Evolutionary conservation across 2,329 filamentous ascomycete genomes (phyloP), one percentile per base, ranked within the genome.

Genomic region (Fusarium armeniacum): DNA sequence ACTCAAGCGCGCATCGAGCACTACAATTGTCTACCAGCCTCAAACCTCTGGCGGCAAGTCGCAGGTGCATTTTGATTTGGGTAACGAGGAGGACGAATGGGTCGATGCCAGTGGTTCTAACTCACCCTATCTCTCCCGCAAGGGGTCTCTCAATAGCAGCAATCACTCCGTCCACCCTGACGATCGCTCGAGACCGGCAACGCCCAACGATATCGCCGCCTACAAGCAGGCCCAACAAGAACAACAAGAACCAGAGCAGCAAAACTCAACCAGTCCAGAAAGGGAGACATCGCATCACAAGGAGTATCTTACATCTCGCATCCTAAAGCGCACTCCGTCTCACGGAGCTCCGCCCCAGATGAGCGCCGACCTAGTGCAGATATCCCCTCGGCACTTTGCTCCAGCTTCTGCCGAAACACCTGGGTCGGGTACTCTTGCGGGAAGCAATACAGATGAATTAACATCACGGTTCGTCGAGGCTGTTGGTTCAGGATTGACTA

Each of bases 51-150:
- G 70, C 73, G 86, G 70, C 70, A 87, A 85, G 75, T 77, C 78
- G 28, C 85, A 86, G 67, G 89, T 90, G 33, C 88, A 89, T 74
- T 91, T 91, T 72, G 87, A 90, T 72, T 82, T 91, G 56, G 89
- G 88, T 54, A 84, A 81, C 71, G 80, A 82, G 40, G 84, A 87
- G 54, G 87, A 89, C 82, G 88, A 88, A 80, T 91, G 89, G 89
- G 87, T 90, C 43, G 89, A 91, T 78, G 88, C 88, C 62, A 90
- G 87, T 77, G 84, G 83, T 47, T 89, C 87, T 59, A 88, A 88
- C 53, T 90, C 87, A 13, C 88, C 88, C 6, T 85, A 88, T 65
- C 78, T 81, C 46, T 82, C 80, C 53, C 78, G 80, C 58, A 81
- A 82, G 68, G 78, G 83, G 28, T 87, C 85, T 4, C 78, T 85